These are phyloP conservation scores for Acacia pycnantha DNA, from an alignment of 331 rosid species.

Conservation along the genomic window DNA sequence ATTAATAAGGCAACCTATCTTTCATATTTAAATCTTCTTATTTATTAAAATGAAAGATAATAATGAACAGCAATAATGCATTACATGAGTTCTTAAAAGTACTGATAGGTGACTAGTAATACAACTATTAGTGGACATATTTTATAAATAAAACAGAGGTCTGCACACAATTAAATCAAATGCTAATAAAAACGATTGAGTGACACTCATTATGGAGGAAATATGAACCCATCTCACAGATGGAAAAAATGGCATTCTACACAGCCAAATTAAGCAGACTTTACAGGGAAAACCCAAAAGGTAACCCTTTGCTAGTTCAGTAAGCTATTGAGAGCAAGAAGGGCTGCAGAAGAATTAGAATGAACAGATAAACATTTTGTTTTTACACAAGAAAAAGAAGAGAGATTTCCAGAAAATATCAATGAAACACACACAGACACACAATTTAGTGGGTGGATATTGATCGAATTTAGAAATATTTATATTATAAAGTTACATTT, in stretches of 20 bases:
- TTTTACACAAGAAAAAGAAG: neutral
- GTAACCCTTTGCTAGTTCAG: neutral
- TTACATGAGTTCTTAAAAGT: neutral
- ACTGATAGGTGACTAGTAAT: neutral
- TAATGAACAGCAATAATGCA: neutral
- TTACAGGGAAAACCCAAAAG: neutral
- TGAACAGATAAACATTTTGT: neutral
- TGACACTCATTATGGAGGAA: neutral
- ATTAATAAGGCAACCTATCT: neutral
- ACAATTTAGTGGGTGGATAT: neutral
- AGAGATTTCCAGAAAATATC: slow-evolving; percentile 2
- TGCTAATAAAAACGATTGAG: no score
- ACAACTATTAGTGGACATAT: neutral
- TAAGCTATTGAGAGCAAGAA: neutral
- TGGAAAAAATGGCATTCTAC: neutral
- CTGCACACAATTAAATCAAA: neutral
- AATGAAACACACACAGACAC: neutral
- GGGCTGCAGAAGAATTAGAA: neutral
- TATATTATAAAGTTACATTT: neutral
- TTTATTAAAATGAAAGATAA: neutral
- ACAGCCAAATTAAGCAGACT: neutral
- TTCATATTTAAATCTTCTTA: neutral
- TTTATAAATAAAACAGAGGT: neutral
- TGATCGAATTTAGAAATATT: neutral
- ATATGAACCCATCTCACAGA: neutral